Evolutionary conservation across 2,329 filamentous ascomycete genomes (phyloP), one percentile per base, ranked within the genome.

Genomic region (Ilyonectria destructans): DNA sequence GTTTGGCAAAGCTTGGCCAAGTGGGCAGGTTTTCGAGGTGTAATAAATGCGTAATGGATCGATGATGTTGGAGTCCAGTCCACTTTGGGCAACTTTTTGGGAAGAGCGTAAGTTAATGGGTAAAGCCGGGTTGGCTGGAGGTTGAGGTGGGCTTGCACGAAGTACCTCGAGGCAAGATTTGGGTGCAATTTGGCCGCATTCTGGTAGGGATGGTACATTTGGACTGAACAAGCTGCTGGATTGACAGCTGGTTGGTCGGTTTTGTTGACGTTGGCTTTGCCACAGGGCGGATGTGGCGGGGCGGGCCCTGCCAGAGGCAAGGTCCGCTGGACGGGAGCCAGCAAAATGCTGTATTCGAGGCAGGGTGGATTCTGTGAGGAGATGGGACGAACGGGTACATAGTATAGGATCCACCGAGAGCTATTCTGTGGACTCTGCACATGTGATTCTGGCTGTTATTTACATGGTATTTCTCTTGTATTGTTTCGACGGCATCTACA

Each of bases 241-340:
- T 49, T 19, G 29, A 26, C 40, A 35, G 58, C 43, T 70, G 62
- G 66, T 74, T 75, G 73, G 69, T n/a, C 13, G 23, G 40, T 43
- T 43, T n/a, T 4, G 15, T n/a, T 43, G 15, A 17, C 15, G 15
- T 21, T 12, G 17, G 51, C 49, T 57, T 58, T 58, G 71, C 70
- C 71, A 74, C 70, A 75, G 68, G 48, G 58, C 61, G 57, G 72
- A 68, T 76, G 72, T 75, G 74, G 74, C 72, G 74, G 74, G 66
- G 72, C 63, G 61, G 71, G 68, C 26, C n/a, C 40, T 29, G 7
- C 15, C 37, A 58, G 21, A 29, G 33, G 45, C 35, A 31, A 54
- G 45, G 31, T 62, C 31, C 52, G 46, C 40, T 54, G 48, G 57
- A 21, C 57, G 43, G 48, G 58, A 54, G 21, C 58, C 49, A 61